Evolutionary conservation across 2,329 filamentous ascomycete species (phyloP).

Genomic region (Moelleriella libera): DNA sequence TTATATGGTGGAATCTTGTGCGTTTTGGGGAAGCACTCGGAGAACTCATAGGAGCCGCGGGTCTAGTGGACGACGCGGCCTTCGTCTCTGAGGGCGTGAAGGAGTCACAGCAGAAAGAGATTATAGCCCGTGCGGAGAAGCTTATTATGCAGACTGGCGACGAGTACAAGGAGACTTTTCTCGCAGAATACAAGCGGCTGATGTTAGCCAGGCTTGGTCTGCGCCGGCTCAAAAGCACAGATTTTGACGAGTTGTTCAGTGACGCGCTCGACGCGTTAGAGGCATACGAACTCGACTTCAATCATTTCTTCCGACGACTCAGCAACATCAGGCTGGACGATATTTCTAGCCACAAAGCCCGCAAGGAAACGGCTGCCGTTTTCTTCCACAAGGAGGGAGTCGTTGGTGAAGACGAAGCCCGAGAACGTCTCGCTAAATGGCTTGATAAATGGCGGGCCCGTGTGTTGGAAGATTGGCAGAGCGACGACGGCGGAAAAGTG

Average conservation of each 20-base stretch:
- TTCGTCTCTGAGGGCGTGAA: conserved; percentile 62
- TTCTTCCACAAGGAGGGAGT: conserved; percentile 72
- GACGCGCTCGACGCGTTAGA: conserved; percentile 71
- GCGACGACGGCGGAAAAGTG: conserved; percentile 25
- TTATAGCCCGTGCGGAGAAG: conserved; percentile 68
- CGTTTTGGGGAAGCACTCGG: conserved; percentile 79
- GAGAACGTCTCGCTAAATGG: conserved; percentile 61
- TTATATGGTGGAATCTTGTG: conserved; percentile 98
- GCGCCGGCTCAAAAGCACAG: conserved; percentile 49
- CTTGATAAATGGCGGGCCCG: conserved; percentile 63
- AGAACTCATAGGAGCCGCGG: conserved; percentile 71
- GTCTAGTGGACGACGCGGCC: conserved; percentile 51
- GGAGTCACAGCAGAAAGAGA: conserved; percentile 45
- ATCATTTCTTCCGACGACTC: conserved; percentile 80
- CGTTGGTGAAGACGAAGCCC: conserved; percentile 48
- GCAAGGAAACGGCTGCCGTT: conserved; percentile 46
- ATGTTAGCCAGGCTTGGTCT: conserved; percentile 75
- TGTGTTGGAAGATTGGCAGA: conserved; percentile 62
- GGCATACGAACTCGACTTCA: conserved; percentile 75
- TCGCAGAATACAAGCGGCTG: conserved; percentile 75
- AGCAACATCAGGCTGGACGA: conserved; percentile 47
- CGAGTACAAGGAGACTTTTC: conserved; percentile 78
- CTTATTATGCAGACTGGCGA: conserved; percentile 70
- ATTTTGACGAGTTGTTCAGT: conserved; percentile 75
- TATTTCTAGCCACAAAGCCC: conserved; percentile 47